Percentiles rank a stretch among this genome's conserved stretches.
Conservation (phyloP, 345 rosid genomes). For the Brassica napus region DNA sequence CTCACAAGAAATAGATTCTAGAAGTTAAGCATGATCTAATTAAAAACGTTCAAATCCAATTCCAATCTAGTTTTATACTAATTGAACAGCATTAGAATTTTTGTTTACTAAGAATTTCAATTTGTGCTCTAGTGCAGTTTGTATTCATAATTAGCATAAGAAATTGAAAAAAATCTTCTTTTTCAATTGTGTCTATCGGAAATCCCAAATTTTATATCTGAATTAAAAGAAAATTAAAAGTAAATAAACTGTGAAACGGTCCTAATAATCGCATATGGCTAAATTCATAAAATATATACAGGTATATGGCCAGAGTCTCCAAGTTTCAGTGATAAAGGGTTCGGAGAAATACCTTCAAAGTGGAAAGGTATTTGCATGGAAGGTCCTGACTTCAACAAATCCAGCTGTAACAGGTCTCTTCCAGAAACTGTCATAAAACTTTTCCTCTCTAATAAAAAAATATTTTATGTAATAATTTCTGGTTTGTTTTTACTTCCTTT, state of each 20-base stretch:
- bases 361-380: slow-evolving; percentile 64
- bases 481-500: no score
- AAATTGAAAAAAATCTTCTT: background rate
- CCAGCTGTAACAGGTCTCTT: slow-evolving; percentile 64
- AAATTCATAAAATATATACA: background rate
- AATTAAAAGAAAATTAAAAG: no score
- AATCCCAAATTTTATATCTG: background rate
- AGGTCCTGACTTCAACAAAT: slow-evolving; percentile 55
- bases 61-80: background rate
- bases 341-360: slow-evolving; percentile 44
- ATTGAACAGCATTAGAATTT: background rate
- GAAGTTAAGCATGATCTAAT: background rate
- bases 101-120: background rate
- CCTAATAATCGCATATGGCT: background rate
- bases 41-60: background rate
- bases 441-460: background rate
- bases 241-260: background rate
- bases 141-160: no score
- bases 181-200: background rate
- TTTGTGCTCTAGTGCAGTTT: background rate
- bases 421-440: background rate
- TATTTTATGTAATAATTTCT: no score
- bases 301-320: slow-evolving; percentile 66
- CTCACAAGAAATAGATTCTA: background rate
- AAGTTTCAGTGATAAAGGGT: slow-evolving; percentile 53